These are phyloP conservation scores for Gossypium gossypioides DNA, from an alignment of 441 rosid genomes.

Conservation along the genomic window DNA sequence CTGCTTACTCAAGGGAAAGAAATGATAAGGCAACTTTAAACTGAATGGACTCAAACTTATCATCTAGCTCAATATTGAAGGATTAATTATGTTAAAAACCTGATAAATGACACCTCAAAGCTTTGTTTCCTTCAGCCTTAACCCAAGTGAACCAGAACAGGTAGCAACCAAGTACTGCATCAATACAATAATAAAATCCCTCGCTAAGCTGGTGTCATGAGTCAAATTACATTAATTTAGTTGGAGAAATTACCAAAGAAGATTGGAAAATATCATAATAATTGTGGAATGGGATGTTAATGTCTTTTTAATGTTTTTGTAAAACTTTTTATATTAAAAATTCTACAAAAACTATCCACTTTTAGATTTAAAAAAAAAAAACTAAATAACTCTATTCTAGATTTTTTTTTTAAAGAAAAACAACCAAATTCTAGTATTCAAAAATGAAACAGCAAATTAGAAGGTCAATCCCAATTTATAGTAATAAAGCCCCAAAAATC, in stretches of 20 bases:
- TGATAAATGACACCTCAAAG: not conserved
- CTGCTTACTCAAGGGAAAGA: not conserved
- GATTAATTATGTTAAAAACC: not conserved
- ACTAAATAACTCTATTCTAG: not conserved
- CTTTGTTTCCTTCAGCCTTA: not conserved
- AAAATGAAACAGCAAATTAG: not conserved
- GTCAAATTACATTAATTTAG: not conserved
- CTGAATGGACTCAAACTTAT: not conserved
- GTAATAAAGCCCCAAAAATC: not conserved
- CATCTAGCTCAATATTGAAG: not conserved
- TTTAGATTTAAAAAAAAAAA: not conserved
- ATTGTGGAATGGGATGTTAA: too few species aligned
- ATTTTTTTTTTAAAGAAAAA: not conserved
- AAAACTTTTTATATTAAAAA: not conserved
- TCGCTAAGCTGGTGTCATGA: constrained; percentile 14
- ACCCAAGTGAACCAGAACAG: not conserved
- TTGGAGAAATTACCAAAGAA: too few species aligned
- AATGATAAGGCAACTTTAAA: not conserved
- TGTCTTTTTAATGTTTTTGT: not conserved
- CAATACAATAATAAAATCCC: constrained; percentile 10
- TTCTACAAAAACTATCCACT: not conserved
- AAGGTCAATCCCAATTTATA: not conserved
- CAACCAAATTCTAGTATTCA: not conserved
- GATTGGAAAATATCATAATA: too few species aligned
- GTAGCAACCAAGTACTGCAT: not conserved